Percentiles rank a stretch among this genome's conserved stretches.
These are phyloP conservation scores for Amaranthus hypochondriacus DNA, from an alignment of 148 eudicot species.

Conservation along the genomic window DNA sequence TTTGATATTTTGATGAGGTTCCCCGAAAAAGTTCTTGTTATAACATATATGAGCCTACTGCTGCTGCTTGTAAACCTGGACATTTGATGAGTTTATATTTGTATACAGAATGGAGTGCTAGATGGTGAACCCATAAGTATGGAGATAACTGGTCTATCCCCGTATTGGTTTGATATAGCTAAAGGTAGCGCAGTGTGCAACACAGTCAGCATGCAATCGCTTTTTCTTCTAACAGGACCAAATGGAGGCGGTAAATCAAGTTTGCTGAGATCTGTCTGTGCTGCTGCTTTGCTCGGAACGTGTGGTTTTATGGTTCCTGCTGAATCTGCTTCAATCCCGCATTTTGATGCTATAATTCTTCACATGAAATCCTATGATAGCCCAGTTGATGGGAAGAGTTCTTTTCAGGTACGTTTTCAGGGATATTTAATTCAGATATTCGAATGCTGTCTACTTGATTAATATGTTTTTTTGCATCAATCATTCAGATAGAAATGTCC, in stretches of 20 bases:
- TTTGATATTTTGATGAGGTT: not conserved
- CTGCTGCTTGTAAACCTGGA: not conserved
- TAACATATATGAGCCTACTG: not conserved
- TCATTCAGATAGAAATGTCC: conserved; percentile 85
- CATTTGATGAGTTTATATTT: conserved; percentile 5
- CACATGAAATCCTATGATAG: conserved; percentile 99
- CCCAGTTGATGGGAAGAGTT: conserved; percentile 98
- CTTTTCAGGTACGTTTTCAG: conserved; percentile 74
- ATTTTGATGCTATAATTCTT: conserved; percentile 84
- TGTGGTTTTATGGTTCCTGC: conserved; percentile 99
- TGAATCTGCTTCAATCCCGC: conserved; percentile 80
- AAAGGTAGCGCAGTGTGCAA: conserved; percentile 80
- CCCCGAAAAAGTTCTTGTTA: not conserved
- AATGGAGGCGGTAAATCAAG: conserved; percentile 99
- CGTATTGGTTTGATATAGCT: conserved; percentile 89
- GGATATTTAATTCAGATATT: conserved; percentile 1
- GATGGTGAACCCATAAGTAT: conserved; percentile 36
- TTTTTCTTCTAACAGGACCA: conserved; percentile 92
- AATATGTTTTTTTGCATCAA: not conserved
- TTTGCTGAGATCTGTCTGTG: conserved; percentile 85
- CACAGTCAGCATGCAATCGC: conserved; percentile 71
- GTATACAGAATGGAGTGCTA: conserved; percentile 41
- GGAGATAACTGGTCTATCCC: conserved; percentile 77
- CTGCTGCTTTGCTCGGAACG: conserved; percentile 89
- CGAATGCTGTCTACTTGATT: no score